Base-by-base conservation (phyloP, 352 stramenopile genomes). In the Achlya hypogyna region DNA sequence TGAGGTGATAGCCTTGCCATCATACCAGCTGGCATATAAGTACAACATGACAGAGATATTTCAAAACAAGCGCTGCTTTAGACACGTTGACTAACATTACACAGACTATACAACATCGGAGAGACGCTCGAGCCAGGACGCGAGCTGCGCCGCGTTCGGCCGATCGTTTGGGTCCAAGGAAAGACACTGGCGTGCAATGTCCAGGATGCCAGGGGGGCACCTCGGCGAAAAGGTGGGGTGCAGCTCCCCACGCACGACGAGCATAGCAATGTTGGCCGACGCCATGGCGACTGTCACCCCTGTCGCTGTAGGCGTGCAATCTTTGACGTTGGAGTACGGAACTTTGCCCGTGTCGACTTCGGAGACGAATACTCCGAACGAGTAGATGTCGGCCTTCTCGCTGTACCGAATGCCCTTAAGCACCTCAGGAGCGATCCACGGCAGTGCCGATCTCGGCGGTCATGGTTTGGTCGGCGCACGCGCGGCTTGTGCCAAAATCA, bases 401-500 rank as follows among this genome's bases (percentile, higher is more conserved):
- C n/a, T 42, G 42, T 53, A 53, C 16, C 14, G 18, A 16, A 25
- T 34, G 47, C 59, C 42, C 28, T 54, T 53, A n/a, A 66, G 59
- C 32, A 66, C 59, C 25, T 66, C 59, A 9, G 59, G 59, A 2
- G 59, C 59, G 16, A 34, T 54, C 59, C 59, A 66, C 3, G 59
- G 59, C 27, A 66, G 59, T 66, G n/a, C 59, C 59, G 29, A 64
- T 64, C 29, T 53, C 56, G 23, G 14, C 59, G 14, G 59, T 66
- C 59, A 58, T 56, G 3, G 32, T 51, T 56, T 22, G 23, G 42
- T 63, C 34, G 10, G 28, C 49, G 23, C 58, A 72, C 43, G 72
- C 69, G 0, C 77, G 74, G 62, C 72, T 81, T 20, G 76, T 75
- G 18, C 78, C 78, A 74, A 86, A 86, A 60, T 86, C 78, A 31